phyloP scores from a whole-genome alignment of 805 yeast species.

The Candida ficus region DNA sequence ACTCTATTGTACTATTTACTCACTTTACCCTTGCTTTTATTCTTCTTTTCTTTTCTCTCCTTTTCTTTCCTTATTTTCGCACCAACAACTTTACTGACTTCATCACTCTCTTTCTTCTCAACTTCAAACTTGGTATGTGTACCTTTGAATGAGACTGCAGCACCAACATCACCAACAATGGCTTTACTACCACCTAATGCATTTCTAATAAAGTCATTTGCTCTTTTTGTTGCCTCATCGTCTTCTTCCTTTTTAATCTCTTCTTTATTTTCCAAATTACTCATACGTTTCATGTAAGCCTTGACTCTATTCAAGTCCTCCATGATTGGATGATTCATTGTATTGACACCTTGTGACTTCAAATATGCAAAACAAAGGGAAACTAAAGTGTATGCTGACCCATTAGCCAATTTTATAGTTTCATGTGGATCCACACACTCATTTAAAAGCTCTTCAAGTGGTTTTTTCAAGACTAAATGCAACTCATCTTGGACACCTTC shows the following conservation, averaged over 20 bases:
- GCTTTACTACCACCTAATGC: conserved; percentile 30
- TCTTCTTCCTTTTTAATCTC: conserved; percentile 10
- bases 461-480: conserved; percentile 27
- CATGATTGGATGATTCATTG: conserved; percentile 58
- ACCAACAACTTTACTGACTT: conserved; percentile 5
- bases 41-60: not conserved
- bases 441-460: conserved; percentile 24
- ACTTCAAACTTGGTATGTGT: conserved; percentile 45
- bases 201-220: conserved; percentile 40
- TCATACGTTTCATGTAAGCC: conserved; percentile 57
- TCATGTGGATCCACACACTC: conserved; percentile 1
- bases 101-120: not conserved
- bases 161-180: conserved; percentile 25
- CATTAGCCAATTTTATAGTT: conserved; percentile 23
- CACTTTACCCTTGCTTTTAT: conserved; percentile 2
- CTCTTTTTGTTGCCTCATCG: conserved; percentile 32
- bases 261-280: conserved; percentile 19
- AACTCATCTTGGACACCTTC: conserved; percentile 32
- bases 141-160: conserved; percentile 51
- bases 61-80: conserved; percentile 9
- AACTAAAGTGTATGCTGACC: conserved; percentile 45
- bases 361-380: conserved; percentile 56
- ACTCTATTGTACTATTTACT: not conserved
- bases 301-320: conserved; percentile 62
- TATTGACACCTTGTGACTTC: conserved; percentile 52